A percentile compares a stretch with the other conserved stretches of the same genome.
Conservation (phyloP, 2,329 filamentous ascomycete genomes). For the Magnaporthiopsis incrustans region DNA sequence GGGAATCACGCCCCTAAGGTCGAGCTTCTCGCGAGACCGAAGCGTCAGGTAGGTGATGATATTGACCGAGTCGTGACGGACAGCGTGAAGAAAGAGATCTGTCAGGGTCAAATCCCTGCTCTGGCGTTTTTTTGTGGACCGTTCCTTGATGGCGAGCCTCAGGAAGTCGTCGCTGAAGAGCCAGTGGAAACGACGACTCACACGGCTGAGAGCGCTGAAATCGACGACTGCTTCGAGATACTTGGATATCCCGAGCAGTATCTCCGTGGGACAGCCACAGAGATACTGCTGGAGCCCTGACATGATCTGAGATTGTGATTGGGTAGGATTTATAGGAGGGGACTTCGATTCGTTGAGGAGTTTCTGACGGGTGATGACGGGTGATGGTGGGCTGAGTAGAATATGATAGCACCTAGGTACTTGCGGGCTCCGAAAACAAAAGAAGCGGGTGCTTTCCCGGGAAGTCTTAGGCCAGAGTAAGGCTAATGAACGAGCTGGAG, state of each 20-base stretch:
- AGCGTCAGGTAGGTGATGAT: neutral
- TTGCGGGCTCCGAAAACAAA: too few relatives aligned
- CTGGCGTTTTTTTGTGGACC: neutral
- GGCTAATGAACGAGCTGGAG: too few relatives aligned
- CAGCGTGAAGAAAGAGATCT: constrained; percentile 4
- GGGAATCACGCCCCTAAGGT: neutral
- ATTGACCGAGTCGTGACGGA: constrained; percentile 3
- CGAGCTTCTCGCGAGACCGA: neutral
- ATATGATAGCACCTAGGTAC: too few relatives aligned
- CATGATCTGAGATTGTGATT: neutral
- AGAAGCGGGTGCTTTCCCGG: too few relatives aligned
- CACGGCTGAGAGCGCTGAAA: neutral
- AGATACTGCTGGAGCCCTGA: neutral
- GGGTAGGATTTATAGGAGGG: too few relatives aligned
- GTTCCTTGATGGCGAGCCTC: neutral
- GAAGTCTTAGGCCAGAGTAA: too few relatives aligned
- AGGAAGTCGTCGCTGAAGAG: neutral
- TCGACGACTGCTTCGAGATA: neutral
- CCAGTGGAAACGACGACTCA: neutral
- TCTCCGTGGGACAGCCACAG: neutral
- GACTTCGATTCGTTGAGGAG: neutral
- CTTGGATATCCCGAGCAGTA: neutral
- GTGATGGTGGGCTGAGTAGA: neutral
- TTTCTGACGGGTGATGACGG: neutral
- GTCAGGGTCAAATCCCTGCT: neutral